A percentile compares a stretch with the other conserved stretches of the same genome.
These are phyloP conservation scores for Candida dajiaensis DNA, from an alignment of 805 yeast genomes.

Conservation along the genomic window DNA sequence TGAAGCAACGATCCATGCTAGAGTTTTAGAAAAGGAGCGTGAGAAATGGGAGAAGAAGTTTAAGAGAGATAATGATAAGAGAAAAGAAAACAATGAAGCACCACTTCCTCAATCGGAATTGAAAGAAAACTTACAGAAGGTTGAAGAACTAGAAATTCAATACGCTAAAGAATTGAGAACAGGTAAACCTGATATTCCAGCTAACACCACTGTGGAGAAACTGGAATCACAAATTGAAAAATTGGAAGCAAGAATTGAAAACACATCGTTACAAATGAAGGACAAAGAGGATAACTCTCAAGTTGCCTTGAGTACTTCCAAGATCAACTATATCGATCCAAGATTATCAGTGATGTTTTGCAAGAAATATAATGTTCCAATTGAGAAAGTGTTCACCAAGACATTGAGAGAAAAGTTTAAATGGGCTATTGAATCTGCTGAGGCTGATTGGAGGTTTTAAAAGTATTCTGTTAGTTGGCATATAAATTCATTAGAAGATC, in stretches of 20 bases:
- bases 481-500: too few relatives aligned
- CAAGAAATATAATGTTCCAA: conserved; percentile 80
- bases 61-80: conserved; percentile 72
- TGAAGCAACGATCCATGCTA: conserved; percentile 49
- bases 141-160: conserved; percentile 43
- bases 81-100: conserved; percentile 49
- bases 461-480: not conserved
- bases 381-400: conserved; percentile 87
- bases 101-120: conserved; percentile 49
- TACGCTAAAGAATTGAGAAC: conserved; percentile 53
- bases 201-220: conserved; percentile 51
- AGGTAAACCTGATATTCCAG: conserved; percentile 51
- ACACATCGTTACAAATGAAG: conserved; percentile 67
- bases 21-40: conserved; percentile 57
- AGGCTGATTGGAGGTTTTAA: conserved; percentile 79
- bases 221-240: conserved; percentile 64
- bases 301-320: conserved; percentile 89
- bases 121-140: conserved; percentile 50
- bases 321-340: conserved; percentile 94
- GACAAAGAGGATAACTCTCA: conserved; percentile 93
- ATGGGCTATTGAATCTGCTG: conserved; percentile 94
- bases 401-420: conserved; percentile 87
- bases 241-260: conserved; percentile 63
- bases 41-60: conserved; percentile 63
- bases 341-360: conserved; percentile 84